Evolutionary conservation across 371 early-diverging fungal species (phyloP).

Genomic region (Mucor plumbeus): DNA sequence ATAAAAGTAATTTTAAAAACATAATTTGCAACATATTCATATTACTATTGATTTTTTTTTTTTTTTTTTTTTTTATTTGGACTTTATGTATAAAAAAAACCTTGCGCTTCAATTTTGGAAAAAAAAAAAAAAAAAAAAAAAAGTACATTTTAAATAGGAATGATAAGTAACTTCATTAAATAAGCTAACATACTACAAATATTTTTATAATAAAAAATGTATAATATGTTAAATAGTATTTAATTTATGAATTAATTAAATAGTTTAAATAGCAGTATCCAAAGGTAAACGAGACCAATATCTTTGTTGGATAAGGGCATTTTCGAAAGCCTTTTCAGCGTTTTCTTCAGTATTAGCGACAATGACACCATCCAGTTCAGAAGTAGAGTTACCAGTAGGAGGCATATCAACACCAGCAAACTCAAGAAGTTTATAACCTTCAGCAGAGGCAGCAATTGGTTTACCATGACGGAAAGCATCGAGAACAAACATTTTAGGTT

Average conservation of each 20-base stretch:
- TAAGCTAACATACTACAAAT: no score
- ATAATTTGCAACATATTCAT: no score
- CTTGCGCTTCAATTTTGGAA: no score
- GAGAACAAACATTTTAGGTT: slow-evolving; percentile 38
- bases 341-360: slow-evolving; percentile 7
- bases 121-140: no score
- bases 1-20: no score
- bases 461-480: slow-evolving; percentile 50
- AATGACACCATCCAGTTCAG: slow-evolving; percentile 25
- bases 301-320: slow-evolving; percentile 39
- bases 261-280: slow-evolving; percentile 21
- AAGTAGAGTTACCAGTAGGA: slow-evolving; percentile 43
- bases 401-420: slow-evolving; percentile 44
- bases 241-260: background rate
- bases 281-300: slow-evolving; percentile 47
- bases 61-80: no score
- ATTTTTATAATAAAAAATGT: no score
- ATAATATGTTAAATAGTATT: background rate
- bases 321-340: slow-evolving; percentile 8
- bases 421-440: slow-evolving; percentile 50
- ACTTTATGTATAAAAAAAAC: no score
- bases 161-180: no score
- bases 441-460: slow-evolving; percentile 43
- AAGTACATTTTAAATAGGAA: no score
- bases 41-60: no score